Evolutionary conservation across 495 filamentous ascomycete genomes (phyloP).

Genomic region (Aspergillus olivimuriae): DNA sequence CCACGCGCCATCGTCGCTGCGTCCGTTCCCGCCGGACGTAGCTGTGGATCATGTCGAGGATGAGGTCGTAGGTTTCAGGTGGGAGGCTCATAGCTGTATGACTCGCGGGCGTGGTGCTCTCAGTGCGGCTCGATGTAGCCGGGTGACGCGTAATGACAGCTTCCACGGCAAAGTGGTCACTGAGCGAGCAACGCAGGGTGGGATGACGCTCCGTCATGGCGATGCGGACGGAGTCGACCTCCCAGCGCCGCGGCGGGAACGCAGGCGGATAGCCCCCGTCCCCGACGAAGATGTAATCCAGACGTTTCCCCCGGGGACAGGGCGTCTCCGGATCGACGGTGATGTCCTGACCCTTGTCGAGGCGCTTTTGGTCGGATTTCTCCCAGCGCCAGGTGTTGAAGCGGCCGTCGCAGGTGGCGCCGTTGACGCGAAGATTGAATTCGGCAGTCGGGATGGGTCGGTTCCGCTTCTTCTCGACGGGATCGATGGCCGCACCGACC

Average conservation of each 20-base stretch:
- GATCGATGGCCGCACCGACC: slow-evolving; percentile 60
- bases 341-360: slow-evolving; percentile 53
- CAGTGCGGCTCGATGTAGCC: too few species aligned
- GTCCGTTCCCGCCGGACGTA: slow-evolving; percentile 62
- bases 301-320: slow-evolving; percentile 70
- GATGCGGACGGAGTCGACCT: slow-evolving; percentile 59
- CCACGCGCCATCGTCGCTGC: slow-evolving; percentile 63
- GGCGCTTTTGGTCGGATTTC: slow-evolving; percentile 50
- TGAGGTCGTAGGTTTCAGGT: slow-evolving; percentile 59
- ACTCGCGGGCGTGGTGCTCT: too few species aligned
- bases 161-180: slow-evolving; percentile 84
- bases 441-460: slow-evolving; percentile 58
- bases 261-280: slow-evolving; percentile 30
- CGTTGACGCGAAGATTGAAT: slow-evolving; percentile 72
- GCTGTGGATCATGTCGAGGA: slow-evolving; percentile 56
- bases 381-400: slow-evolving; percentile 95
- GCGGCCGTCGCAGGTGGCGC: slow-evolving; percentile 77
- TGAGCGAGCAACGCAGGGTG: slow-evolving; percentile 71
- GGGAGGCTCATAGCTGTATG: too few species aligned
- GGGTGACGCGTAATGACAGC: slow-evolving; percentile 30
- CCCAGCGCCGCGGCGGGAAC: slow-evolving; percentile 47
- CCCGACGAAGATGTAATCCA: slow-evolving; percentile 91
- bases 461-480: slow-evolving; percentile 46
- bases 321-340: slow-evolving; percentile 49
- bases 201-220: slow-evolving; percentile 83